These are phyloP conservation scores for Ricinus communis DNA, from an alignment of 345 rosid genomes.

Conservation along the genomic window DNA sequence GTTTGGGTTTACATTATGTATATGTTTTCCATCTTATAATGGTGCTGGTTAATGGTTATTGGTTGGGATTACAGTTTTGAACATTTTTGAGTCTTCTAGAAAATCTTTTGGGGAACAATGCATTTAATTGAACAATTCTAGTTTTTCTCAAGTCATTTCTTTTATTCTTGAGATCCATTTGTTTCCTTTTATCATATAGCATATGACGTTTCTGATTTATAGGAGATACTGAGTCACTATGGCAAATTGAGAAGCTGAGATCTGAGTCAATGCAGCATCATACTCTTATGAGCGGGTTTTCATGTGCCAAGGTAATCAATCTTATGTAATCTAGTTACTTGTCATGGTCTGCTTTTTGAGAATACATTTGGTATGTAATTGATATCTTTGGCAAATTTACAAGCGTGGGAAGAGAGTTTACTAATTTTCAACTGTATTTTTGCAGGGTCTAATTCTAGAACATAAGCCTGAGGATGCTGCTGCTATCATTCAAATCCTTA, in stretches of 20 bases:
- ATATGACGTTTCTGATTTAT: slow-evolving; percentile 12
- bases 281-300: slow-evolving; percentile 52
- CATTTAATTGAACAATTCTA: too few species aligned
- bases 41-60: not conserved
- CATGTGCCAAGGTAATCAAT: slow-evolving; percentile 74
- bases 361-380: slow-evolving; percentile 12
- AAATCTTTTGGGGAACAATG: not conserved
- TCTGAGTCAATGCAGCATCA: slow-evolving; percentile 62
- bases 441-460: slow-evolving; percentile 72
- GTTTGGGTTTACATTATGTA: not conserved
- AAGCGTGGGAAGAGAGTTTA: not conserved
- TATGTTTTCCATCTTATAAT: slow-evolving; percentile 6
- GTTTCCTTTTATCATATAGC: not conserved
- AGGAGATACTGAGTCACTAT: slow-evolving; percentile 73
- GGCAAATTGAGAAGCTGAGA: slow-evolving; percentile 77
- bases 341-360: not conserved
- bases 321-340: slow-evolving; percentile 4
- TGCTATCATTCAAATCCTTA: slow-evolving; percentile 52
- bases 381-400: not conserved
- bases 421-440: slow-evolving; percentile 4
- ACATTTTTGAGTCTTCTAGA: not conserved
- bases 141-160: not conserved
- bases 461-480: slow-evolving; percentile 76
- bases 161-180: not conserved
- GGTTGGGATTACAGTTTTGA: not conserved